Evolutionary conservation across 1,284 basidiomycete species (phyloP).

Genomic region (Cutaneotrichosporon curvatum): DNA sequence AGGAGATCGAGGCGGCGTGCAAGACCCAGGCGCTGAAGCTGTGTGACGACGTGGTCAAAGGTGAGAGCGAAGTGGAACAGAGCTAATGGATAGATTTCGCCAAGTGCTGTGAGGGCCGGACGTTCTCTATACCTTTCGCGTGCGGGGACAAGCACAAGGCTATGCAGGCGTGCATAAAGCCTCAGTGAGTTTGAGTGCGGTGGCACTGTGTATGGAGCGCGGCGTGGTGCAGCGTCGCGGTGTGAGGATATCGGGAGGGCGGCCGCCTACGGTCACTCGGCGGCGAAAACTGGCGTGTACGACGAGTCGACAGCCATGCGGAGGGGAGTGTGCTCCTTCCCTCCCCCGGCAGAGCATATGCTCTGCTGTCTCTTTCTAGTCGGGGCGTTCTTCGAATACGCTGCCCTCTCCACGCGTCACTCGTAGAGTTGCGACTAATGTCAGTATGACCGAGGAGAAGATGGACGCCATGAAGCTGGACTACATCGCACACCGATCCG

Average conservation of each 20-base stretch:
- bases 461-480: conserved; percentile 42
- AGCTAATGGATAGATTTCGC: conserved; percentile 60
- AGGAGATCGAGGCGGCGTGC: conserved; percentile 53
- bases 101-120: conserved; percentile 69
- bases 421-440: too few relatives aligned
- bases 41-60: conserved; percentile 69
- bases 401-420: too few relatives aligned
- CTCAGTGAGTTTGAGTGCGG: conserved; percentile 65
- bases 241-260: not conserved
- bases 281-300: too few relatives aligned
- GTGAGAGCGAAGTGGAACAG: conserved; percentile 43
- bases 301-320: too few relatives aligned
- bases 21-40: conserved; percentile 70
- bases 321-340: too few relatives aligned
- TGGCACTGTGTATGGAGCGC: too few relatives aligned
- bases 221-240: not conserved
- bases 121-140: conserved; percentile 73
- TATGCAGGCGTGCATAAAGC: conserved; percentile 71
- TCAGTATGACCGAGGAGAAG: conserved; percentile 34
- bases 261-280: too few relatives aligned
- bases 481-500: conserved; percentile 40
- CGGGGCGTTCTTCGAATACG: too few relatives aligned
- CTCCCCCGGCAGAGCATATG: too few relatives aligned
- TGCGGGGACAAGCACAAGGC: conserved; percentile 63
- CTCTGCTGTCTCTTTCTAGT: too few relatives aligned